Conservation (phyloP, 352 stramenopile genomes). For the Phytophthora cryptogea region DNA sequence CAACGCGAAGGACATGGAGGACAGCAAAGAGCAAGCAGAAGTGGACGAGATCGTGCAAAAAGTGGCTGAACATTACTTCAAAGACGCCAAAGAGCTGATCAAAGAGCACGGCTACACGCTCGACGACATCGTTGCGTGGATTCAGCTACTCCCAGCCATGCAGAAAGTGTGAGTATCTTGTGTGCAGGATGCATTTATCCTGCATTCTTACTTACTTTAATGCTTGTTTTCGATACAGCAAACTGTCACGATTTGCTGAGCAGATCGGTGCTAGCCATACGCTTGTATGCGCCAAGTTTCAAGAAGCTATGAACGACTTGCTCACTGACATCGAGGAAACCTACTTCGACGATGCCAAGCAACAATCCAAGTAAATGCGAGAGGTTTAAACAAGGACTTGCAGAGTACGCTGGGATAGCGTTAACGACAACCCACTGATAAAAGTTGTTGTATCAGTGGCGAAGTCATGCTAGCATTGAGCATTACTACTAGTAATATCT, state of each 20-base stretch:
- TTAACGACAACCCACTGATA: no score
- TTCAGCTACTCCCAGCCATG: conserved; percentile 79
- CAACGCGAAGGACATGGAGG: conserved; percentile 30
- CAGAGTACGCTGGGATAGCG: no score
- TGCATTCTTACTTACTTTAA: neutral
- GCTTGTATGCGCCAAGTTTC: conserved; percentile 71
- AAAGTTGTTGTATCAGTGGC: no score
- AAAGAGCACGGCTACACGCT: conserved; percentile 68
- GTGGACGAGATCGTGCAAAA: conserved; percentile 82
- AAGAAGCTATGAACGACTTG: conserved; percentile 77
- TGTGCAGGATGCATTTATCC: neutral
- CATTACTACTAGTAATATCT: no score
- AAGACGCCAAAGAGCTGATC: conserved; percentile 76
- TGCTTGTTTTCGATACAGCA: conserved; percentile 40
- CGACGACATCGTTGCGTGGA: conserved; percentile 77
- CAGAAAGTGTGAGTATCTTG: conserved; percentile 66
- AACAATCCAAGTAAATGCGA: conserved; percentile 42
- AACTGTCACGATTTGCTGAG: conserved; percentile 79
- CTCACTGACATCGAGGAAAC: conserved; percentile 70
- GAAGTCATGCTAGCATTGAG: no score
- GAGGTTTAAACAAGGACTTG: neutral
- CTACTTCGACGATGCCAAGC: conserved; percentile 59
- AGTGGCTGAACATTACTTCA: conserved; percentile 78
- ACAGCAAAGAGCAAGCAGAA: conserved; percentile 70
- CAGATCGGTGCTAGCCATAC: conserved; percentile 64